Evolutionary conservation across 164 flowering plant genomes (phyloP), one percentile per base, ranked within the genome.

Genomic region (Umbilicus rupestris): DNA sequence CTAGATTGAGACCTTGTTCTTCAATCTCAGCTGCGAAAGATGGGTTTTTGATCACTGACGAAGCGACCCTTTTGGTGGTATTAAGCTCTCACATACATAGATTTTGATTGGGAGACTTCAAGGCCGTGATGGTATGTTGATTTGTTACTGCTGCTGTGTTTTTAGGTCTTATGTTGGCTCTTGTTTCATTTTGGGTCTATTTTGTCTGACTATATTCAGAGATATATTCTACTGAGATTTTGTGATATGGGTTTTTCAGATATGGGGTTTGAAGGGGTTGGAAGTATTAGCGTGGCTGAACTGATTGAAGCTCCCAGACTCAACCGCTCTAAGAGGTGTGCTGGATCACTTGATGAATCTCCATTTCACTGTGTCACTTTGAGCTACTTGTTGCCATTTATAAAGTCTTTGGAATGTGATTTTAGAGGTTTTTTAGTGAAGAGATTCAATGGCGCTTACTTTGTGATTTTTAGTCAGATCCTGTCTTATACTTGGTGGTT

Each of bases 321-420:
- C 75, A 74, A 75, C 70, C 84, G 84, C 63, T 79, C 87, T 35
- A 81, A 79, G 78, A 86, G 90, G 90, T 86, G 66, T 30, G 1
- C 63, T 28, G 8, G 12, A 28, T 45, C 11, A 37, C 39, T 7
- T 46, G 20, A 47, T 10, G 15, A 35, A 17, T 58, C 31, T 47
- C 70, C n/a, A 37, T 20, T 5, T 69, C 14, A 55, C 26, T 12
- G 39, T 19, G n/a, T 33, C 42, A 30, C 22, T 31, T 16, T 16
- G 24, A 2, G 24, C 19, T n/a, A 2, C 10, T 0, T 41, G 44
- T 41, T 41, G 44, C 16, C 7, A 5, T 41, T 41, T 41, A 52
- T 24, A 3, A 26, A 7, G 14, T 3, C 26, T 49, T 49, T 49
- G 59, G 59, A 52, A 52, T 52, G 59, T 52, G 31, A 11, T 11